Conservation (phyloP, 2,329 filamentous ascomycete genomes). For the Diaporthe sp. region DNA sequence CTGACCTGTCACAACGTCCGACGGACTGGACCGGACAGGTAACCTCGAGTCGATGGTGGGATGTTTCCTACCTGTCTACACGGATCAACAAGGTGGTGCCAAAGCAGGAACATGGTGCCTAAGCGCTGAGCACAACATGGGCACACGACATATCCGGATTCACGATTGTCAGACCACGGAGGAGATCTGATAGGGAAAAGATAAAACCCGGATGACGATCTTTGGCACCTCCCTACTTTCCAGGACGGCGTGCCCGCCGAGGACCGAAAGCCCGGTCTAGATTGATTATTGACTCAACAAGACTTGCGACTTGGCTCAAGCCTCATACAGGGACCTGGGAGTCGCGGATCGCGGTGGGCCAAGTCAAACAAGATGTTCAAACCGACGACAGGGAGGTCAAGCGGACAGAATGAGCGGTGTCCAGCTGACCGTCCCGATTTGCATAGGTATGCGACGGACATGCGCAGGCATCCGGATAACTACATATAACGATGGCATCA, state of each 20-base stretch:
- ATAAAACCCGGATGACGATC: constrained; percentile 22
- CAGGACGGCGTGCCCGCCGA: background rate
- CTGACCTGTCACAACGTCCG: constrained; percentile 10
- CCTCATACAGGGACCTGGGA: constrained; percentile 16
- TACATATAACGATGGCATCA: constrained; percentile 34
- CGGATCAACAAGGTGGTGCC: background rate
- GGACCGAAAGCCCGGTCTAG: constrained; percentile 9
- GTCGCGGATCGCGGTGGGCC: background rate
- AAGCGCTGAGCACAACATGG: constrained; percentile 17
- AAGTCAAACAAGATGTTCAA: background rate
- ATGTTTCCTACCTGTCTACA: background rate
- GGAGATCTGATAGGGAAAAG: constrained; percentile 20
- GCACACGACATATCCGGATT: constrained; percentile 4
- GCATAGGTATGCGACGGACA: background rate
- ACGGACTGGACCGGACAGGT: background rate
- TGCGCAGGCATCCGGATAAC: constrained; percentile 20
- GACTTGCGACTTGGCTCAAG: constrained; percentile 2
- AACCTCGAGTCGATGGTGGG: background rate
- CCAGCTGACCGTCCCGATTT: background rate
- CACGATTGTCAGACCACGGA: constrained; percentile 12
- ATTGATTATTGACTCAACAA: constrained; percentile 23
- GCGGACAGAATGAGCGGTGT: background rate
- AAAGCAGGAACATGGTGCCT: constrained; percentile 32
- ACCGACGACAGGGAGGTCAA: background rate
- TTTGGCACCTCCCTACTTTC: background rate